A percentile compares a stretch with the other conserved stretches of the same genome.
These are phyloP conservation scores for Polytrichum formosum DNA, from an alignment of 225 moss, liverwort and hornwort species.

Conservation along the genomic window DNA sequence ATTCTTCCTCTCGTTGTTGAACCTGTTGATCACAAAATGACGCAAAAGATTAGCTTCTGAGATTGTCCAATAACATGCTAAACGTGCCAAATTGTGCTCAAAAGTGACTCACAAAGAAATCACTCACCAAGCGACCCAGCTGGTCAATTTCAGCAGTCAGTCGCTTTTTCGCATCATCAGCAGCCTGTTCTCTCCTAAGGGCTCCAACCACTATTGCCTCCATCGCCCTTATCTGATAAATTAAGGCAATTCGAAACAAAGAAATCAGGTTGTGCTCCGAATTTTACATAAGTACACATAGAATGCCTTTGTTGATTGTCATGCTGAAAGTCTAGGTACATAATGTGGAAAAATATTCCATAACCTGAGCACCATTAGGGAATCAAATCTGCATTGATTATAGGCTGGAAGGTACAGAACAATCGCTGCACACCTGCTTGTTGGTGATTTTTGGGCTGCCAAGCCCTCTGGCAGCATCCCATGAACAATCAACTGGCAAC, in stretches of 20 bases:
- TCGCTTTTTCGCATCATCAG: constrained; percentile 42
- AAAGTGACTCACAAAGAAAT: neutral
- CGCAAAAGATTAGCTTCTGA: neutral
- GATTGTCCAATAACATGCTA: neutral
- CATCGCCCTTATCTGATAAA: constrained; percentile 38
- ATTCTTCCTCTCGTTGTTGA: constrained; percentile 66
- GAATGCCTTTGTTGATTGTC: too few relatives aligned
- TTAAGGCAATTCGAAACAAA: neutral
- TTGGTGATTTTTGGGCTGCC: constrained; percentile 23
- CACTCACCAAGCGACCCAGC: constrained; percentile 56
- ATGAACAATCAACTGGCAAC: constrained; percentile 28
- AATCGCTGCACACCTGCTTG: constrained; percentile 34
- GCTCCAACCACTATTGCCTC: constrained; percentile 62
- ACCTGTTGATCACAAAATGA: constrained; percentile 33
- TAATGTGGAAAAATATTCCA: too few relatives aligned
- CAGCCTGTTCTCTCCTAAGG: constrained; percentile 53
- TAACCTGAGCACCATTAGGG: too few relatives aligned
- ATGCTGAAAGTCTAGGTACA: too few relatives aligned
- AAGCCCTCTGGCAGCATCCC: constrained; percentile 24
- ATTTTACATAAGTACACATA: too few relatives aligned
- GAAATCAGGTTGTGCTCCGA: too few relatives aligned
- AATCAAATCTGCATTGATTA: too few relatives aligned
- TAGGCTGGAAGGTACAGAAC: neutral
- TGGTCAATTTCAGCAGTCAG: constrained; percentile 61
- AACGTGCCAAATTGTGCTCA: too few relatives aligned